Evolutionary conservation across 495 filamentous ascomycete genomes (phyloP).

Genomic region (Tuber melanosporum): DNA sequence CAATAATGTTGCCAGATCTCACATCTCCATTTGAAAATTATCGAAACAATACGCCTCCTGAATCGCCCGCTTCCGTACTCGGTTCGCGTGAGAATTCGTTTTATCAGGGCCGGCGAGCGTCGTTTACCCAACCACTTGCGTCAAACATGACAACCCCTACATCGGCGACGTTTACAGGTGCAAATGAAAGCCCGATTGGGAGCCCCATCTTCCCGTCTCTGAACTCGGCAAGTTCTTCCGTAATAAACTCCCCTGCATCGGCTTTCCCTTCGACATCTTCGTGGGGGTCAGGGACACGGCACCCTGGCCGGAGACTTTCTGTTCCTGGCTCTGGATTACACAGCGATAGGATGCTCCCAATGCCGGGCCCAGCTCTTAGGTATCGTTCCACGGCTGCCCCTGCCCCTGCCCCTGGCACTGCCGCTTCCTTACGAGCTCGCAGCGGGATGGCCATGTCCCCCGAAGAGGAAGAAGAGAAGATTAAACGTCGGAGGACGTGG

Average conservation of each 20-base stretch:
- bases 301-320: constrained; percentile 27
- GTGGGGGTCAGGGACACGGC: constrained; percentile 27
- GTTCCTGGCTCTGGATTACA: constrained; percentile 23
- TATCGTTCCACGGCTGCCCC: constrained; percentile 16
- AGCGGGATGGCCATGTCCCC: constrained; percentile 24
- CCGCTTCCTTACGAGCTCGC: constrained; percentile 8
- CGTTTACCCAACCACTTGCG: constrained; percentile 28
- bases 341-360: constrained; percentile 18
- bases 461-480: constrained; percentile 32
- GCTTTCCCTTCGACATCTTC: constrained; percentile 15
- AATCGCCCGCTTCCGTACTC: constrained; percentile 37
- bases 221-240: constrained; percentile 28
- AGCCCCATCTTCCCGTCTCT: constrained; percentile 25
- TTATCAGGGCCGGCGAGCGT: constrained; percentile 20
- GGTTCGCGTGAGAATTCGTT: constrained; percentile 24
- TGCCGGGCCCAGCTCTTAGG: constrained; percentile 14
- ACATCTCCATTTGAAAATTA: constrained; percentile 36
- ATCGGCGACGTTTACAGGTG: constrained; percentile 34
- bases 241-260: constrained; percentile 25
- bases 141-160: constrained; percentile 39
- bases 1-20: constrained; percentile 31
- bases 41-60: constrained; percentile 39
- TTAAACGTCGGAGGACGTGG: constrained; percentile 38
- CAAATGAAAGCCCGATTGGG: constrained; percentile 36
- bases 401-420: constrained; percentile 18